A percentile compares a stretch with the other conserved stretches of the same genome.
These are phyloP conservation scores for Larix kaempferi DNA, from an alignment of 75 land plant species.

Conservation along the genomic window DNA sequence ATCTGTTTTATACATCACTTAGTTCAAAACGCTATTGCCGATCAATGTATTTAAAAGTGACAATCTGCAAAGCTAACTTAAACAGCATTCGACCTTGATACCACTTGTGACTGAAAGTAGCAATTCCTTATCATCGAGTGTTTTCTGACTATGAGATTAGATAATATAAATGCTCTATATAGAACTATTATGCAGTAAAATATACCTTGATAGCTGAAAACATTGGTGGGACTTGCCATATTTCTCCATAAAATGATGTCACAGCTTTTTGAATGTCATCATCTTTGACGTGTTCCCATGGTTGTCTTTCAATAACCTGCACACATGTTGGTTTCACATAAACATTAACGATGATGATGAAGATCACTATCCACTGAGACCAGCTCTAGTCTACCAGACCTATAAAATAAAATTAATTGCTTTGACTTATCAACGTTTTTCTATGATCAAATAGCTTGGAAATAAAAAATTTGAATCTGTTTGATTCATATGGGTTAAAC, in stretches of 20 bases:
- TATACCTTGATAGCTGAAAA: constrained; percentile 94
- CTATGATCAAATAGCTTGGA: too few species aligned
- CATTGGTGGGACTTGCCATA: constrained; percentile 98
- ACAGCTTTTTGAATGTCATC: constrained; percentile 63
- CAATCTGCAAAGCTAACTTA: neutral
- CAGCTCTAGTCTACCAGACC: too few species aligned
- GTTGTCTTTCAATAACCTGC: constrained; percentile 74
- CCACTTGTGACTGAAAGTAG: neutral
- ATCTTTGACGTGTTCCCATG: constrained; percentile 98
- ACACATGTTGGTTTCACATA: neutral
- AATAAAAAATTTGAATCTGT: too few species aligned
- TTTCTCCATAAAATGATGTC: constrained; percentile 76
- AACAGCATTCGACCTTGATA: neutral
- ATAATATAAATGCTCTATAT: neutral
- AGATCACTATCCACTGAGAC: too few species aligned
- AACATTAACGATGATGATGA: too few species aligned
- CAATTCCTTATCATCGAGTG: neutral
- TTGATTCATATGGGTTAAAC: too few species aligned
- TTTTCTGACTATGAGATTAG: neutral
- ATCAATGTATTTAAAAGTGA: too few species aligned
- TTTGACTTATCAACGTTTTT: too few species aligned
- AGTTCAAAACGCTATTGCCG: too few species aligned
- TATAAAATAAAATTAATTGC: neutral
- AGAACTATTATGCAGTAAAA: neutral
- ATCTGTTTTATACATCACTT: too few species aligned